Conservation (phyloP, 345 rosid species). For the Citropsis articulata region DNA sequence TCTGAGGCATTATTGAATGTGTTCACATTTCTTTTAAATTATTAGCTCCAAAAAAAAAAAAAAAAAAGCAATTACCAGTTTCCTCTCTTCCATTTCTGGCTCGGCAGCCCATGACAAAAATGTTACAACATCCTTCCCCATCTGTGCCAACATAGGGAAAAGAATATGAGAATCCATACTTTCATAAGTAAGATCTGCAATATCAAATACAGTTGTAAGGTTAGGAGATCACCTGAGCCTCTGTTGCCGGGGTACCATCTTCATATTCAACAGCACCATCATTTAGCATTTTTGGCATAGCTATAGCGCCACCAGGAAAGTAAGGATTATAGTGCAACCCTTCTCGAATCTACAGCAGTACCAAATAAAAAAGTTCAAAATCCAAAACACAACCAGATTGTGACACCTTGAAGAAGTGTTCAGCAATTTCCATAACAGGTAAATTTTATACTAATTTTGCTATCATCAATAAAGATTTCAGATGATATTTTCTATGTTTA, state of each 20-base stretch:
- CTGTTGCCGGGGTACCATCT: constrained; percentile 42
- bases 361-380: neutral
- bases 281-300: constrained; percentile 44
- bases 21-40: neutral
- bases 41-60: neutral
- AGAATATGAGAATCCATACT: neutral
- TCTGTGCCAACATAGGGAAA: constrained; percentile 13
- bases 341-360: constrained; percentile 25
- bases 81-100: constrained; percentile 47
- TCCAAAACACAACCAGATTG: no score
- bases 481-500: no score
- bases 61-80: constrained; percentile 25
- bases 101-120: constrained; percentile 50
- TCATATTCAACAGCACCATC: constrained; percentile 49
- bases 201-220: neutral
- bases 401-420: no score
- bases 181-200: neutral
- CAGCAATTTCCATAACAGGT: no score
- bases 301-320: constrained; percentile 48
- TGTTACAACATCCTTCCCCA: constrained; percentile 42
- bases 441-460: no score
- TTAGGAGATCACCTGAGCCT: constrained; percentile 27
- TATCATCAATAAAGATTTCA: no score
- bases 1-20: neutral
- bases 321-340: constrained; percentile 48